Base-by-base conservation (phyloP, 305 asterid species). In the Solanum hybrid region DNA sequence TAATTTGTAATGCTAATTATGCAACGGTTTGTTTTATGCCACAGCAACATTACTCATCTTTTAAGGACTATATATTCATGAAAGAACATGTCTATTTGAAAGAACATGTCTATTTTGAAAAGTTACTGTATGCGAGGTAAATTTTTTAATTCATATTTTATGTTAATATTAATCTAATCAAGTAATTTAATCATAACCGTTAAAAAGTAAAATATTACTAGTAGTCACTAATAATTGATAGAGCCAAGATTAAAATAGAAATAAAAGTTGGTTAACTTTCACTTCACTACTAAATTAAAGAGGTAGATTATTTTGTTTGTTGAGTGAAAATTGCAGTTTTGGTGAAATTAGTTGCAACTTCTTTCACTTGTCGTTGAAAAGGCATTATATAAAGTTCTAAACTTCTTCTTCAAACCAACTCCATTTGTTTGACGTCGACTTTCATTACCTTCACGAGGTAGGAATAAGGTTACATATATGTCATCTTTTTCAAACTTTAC, bases 341-440 rank as follows among this genome's bases (percentile, higher is more conserved):
- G 87, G 87, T 84, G 87, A 34, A 51, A 84, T 3, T 56, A 84
- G 87, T 84, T 84, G 87, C 87, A 84, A 84, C 75, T 51, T 29
- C 76, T 51, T 84, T 84, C 32, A 51, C 75, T 56, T 51, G 11
- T 84, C 12, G 11, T 84, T 84, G 27, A 16, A 56, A 51, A 22
- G 1, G 4, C 29, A 84, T 56, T 51, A 51, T 10, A 7, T 42
- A 42, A 84, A 32, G 16, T 32, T 34, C 1, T 76, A 76, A 4
- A 31, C 16, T 40, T 14, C 73, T 8, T 46, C 42, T 17, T 51
- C 75, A 84, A 84, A 84, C 73, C 87, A 46, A 84, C 40, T 29
- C 12, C 40, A 51, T 29, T 17, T 9, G 73, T 29, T 81, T 27
- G 5, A 4, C 16, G 10, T 40, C 5, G 11, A 60, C 26, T 20